Evolutionary conservation across 371 early-diverging fungal genomes (phyloP), one percentile per base, ranked within the genome.

Genomic region (Syncephalastrum sp.): DNA sequence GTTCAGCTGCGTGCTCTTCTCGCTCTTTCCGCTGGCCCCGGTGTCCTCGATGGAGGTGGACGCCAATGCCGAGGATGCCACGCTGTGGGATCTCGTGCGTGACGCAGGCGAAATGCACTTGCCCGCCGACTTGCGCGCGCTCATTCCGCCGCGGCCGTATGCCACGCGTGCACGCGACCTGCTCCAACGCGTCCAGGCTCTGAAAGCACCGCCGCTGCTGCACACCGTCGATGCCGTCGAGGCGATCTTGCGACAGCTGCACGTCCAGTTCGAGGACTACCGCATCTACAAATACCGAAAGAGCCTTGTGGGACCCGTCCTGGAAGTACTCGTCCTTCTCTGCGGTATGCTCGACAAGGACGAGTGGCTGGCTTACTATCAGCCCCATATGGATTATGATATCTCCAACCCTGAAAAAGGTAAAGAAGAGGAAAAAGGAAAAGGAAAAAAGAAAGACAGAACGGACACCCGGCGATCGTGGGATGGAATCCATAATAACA

Each of bases 261-360:
- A 90, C 63, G 63, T 89, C 0, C 67, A 86, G 8, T 83, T 81
- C 55, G 86, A 89, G 57, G 86, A 90, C 47, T 68, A 85, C 24
- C 82, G 80, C 13, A 57, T 87, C 10, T 33, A 33, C 38, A 33
- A 33, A 10, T 33, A 10, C 8, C 6, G 38, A 33, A 33, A 33
- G 8, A 33, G 2, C 8, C 38, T 33, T 3, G 8, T 33, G 5
- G 41, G 76, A 69, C 1, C 68, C 65, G 8, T 59, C 12, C 5
- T 10, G 2, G 38, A 33, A 10, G 38, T 90, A 1, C 57, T 89
- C 42, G 47, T 71, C 5, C 68, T 79, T 23, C 47, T 84, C n/a
- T 68, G 81, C 1, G 42, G 59, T 56, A 4, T 79, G 21, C 48
- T 83, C 0, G 59, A 61, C 7, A 81, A 81, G 64, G 44, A 57